Base-by-base conservation (phyloP, 257 asterid species). In the Thymus quinquecostatus region DNA sequence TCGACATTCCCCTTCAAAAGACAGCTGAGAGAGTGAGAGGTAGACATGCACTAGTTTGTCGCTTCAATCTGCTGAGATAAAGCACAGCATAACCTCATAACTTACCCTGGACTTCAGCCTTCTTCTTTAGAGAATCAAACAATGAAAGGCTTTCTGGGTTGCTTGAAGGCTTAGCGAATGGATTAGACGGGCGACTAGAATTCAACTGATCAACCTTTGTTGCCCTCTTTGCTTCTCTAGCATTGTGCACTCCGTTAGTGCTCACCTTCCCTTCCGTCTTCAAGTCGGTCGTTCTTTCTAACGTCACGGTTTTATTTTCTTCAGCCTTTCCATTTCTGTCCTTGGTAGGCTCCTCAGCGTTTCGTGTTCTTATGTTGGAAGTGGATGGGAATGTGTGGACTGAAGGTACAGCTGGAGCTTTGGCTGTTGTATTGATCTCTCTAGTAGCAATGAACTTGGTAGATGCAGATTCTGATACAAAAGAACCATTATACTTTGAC, bases 71-170 rank as follows among this genome's bases (percentile, higher is more conserved):
- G 70, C 63, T 38, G 38, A 30, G 48, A 43, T 13, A 32, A 49
- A 73, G 67, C 77, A 75, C 33, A 56, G 59, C 75, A 78, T 53
- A 44, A 38, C 5, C 33, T 72, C 83, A 74, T 63, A 21, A 69
- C 70, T 72, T 80, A 28, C 70, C 83, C 68, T 66, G 32, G 62
- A 38, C 48, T 10, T 78, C 86, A 40, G 59, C 72, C 68, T 86
- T 82, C 77, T 88, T 94, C 87, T 89, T 95, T 32, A 95, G 69
- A 68, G 96, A 86, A 71, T 84, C 89, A 33, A 92, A 75, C 78
- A 95, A 66, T 11, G 97, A 88, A 30, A 85, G 34, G 62, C 40
- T 84, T 68, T 74, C 86, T 76, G 86, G 89, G 58, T 70, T 79
- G 79, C 69, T 83, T 12, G 90, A 82, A 80, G 89, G 50, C 82